Evolutionary conservation across 805 yeast species (phyloP), one percentile per base, ranked within the genome.

Genomic region (Nakazawaea pomicola): DNA sequence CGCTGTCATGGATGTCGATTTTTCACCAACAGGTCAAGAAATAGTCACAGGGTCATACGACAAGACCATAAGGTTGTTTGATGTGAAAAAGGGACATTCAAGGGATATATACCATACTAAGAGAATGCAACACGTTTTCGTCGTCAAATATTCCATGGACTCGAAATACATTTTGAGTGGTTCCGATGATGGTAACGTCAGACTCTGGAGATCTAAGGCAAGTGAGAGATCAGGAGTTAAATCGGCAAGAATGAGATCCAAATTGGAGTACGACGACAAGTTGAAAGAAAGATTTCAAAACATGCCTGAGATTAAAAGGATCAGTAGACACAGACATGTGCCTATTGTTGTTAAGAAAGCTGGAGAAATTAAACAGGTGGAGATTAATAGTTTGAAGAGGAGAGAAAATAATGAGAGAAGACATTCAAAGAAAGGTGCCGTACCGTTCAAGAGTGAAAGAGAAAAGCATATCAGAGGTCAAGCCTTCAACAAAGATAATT

Each of bases 1-100:
- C 36, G 96, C 97, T 0, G 95, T 93, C 9, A 75, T 91, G 79
- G 95, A 86, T 59, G 79, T 93, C 30, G 99, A 93, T 64, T 93
- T 86, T 57, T 78, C 95, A 9, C 99, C 99, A 30, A 90, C 98
- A 1, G 99, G 99, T 52, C 89, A 89, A 58, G 98, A 91, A 62
- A 67, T 93, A 25, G 97, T 89, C 4, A 83, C 96, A 1, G 97
- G 96, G 14, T 85, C 96, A 0, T 93, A 91, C 60, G 99, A 93
- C 62, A 85, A 88, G 55, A 88, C 98, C 1, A 75, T 93, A 23
- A 73, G 99, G 51, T 79, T 93, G 15, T 93, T 66, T 64, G 78
- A 79, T 40, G 67, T 78, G 1, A 67, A 74, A 27, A 85, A 83
- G 48, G 98, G 99, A 28, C 98, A 91, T 61, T 85, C 96, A 5